Conservation (phyloP, 192 early-diverging fungal species). For the Chytriomyces confervae region DNA sequence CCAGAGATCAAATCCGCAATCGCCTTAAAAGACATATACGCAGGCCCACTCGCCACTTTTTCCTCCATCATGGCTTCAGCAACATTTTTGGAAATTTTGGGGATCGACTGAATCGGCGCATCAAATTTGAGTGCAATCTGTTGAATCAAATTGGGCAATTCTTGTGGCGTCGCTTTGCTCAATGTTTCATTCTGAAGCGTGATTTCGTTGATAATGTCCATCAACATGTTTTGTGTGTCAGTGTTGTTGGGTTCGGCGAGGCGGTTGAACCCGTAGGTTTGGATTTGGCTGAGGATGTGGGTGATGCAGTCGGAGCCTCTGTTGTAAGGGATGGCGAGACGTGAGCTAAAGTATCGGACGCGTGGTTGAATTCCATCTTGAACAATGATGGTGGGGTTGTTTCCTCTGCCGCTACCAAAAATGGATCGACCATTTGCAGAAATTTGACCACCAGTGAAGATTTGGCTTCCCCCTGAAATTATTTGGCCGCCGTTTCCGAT, state of each 20-base stretch:
- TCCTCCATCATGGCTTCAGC: neutral
- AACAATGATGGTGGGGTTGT: neutral
- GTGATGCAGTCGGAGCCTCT: neutral
- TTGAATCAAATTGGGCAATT: neutral
- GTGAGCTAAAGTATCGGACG: neutral
- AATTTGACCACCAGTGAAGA: neutral
- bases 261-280: neutral
- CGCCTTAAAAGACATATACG: neutral
- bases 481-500: neutral
- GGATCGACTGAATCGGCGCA: neutral
- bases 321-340: neutral
- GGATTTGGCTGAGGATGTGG: neutral
- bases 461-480: neutral
- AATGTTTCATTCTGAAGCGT: neutral
- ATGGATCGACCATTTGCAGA: neutral
- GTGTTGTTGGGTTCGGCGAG: neutral
- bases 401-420: neutral
- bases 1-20: neutral
- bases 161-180: neutral
- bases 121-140: neutral
- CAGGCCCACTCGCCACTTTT: neutral
- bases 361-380: neutral
- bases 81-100: neutral
- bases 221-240: neutral
- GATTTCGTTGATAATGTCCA: constrained; percentile 2